Base-by-base conservation (phyloP, 2,329 filamentous ascomycete species). In the Alternaria conjuncta region DNA sequence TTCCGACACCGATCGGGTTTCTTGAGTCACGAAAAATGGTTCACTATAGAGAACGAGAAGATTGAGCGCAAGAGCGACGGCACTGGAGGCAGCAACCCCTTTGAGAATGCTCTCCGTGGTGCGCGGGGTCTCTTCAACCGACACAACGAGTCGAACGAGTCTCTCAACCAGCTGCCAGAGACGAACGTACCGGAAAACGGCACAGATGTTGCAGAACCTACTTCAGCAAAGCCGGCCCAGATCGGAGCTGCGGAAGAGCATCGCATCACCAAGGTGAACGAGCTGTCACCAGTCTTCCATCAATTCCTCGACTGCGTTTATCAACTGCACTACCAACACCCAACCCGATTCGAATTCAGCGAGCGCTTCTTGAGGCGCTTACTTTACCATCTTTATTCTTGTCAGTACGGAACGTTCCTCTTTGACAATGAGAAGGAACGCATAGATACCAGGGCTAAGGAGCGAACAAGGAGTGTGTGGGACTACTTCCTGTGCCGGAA, bases 221-320 rank as follows among this genome's bases (percentile, higher is more conserved):
- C 74, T 15, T 69, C 76, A 5, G 72, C 69, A 6, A 75, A 71
- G 70, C 76, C 61, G 28, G 78, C 58, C 65, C 81, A 76, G 67
- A 78, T 81, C 41, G 78, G 76, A 30, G 77, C 79, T 8, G 80
- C 84, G 30, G 82, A 85, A 46, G 86, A 90, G 60, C 87, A 87
- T 68, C 89, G 93, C 71, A 87, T 89, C 10, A 97, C 94, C 1
- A 89, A 89, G 63, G 89, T 90, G n/a, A 96, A 93, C 70, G 96
- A 98, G 82, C 92, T 96, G 32, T 96, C 94, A 64, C 96, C 96
- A 0, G 92, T 99, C 23, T 99, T 99, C 80, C 96, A 99, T 74
- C 96, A 99, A 76, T 99, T 98, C 80, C 87, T 99, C 10, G 96
- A 98, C 75, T 94, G 93, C 41, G 93, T 93, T 2, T 98, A 96